phyloP scores from a whole-genome alignment of 1,139 yeast species.

The Nakaseomyces sp. region DNA sequence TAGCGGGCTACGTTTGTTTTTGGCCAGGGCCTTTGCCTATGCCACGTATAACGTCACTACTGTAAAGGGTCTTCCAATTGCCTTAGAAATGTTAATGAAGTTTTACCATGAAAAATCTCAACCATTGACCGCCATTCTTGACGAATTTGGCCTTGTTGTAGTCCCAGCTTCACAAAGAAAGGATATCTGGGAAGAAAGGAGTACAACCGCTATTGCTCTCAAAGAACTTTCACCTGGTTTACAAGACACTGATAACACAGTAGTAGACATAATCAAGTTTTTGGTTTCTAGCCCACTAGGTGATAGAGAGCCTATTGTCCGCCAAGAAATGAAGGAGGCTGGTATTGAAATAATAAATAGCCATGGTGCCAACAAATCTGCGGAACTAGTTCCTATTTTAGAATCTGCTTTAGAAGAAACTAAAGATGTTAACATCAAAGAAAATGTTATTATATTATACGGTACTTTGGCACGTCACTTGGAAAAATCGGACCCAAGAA shows the following conservation, averaged over 20 bases:
- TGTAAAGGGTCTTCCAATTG: conserved; percentile 10
- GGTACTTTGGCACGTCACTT: conserved; percentile 85
- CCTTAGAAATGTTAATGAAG: conserved; percentile 38
- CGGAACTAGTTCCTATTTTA: conserved; percentile 65
- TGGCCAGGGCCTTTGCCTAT: conserved; percentile 51
- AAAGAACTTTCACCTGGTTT: conserved; percentile 49
- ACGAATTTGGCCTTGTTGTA: conserved; percentile 70
- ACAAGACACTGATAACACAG: conserved; percentile 29
- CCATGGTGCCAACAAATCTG: conserved; percentile 60
- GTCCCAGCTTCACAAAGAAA: conserved; percentile 50
- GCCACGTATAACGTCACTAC: conserved; percentile 29
- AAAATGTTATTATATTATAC: conserved; percentile 74
- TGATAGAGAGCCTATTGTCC: conserved; percentile 63
- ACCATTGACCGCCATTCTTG: conserved; percentile 71
- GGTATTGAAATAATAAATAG: conserved; percentile 61
- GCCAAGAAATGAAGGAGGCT: conserved; percentile 82
- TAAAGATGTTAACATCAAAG: conserved; percentile 58
- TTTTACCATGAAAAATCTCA: conserved; percentile 52
- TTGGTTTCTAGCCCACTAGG: conserved; percentile 59
- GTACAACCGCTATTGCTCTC: conserved; percentile 68
- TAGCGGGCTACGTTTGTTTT: conserved; percentile 57
- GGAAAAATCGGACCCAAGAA: conserved; percentile 52
- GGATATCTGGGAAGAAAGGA: conserved; percentile 79
- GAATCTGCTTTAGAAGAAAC: conserved; percentile 42
- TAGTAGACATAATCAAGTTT: conserved; percentile 48